Conservation (phyloP, 306 rosid genomes). For the Chamaecrista fasciculata region DNA sequence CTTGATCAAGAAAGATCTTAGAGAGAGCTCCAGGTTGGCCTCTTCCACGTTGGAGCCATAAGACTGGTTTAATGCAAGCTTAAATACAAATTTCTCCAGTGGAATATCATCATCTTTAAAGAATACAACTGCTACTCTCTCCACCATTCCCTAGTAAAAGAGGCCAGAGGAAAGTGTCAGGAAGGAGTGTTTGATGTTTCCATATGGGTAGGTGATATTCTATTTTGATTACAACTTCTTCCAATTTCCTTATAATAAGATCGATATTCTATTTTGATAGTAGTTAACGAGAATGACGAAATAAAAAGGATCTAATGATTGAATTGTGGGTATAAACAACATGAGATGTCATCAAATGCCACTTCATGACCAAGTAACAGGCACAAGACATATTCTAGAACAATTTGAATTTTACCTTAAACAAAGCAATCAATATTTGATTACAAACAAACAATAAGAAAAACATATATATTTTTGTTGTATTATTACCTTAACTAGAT, state of each 20-base stretch:
- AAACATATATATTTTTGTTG: not conserved
- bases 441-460: conserved; percentile 22
- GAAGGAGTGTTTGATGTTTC: too few species aligned
- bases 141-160: conserved; percentile 68
- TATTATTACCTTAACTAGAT: not conserved
- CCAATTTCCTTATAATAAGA: not conserved
- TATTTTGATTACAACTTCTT: not conserved
- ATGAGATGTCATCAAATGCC: not conserved
- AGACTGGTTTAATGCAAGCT: conserved; percentile 58
- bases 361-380: conserved; percentile 3
- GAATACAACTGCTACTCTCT: conserved; percentile 76
- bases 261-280: not conserved
- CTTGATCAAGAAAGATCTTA: conserved; percentile 77
- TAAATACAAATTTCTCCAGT: conserved; percentile 71
- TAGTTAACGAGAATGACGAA: not conserved
- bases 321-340: conserved; percentile 15
- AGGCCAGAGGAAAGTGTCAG: not conserved
- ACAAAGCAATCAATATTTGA: conserved; percentile 18
- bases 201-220: too few species aligned
- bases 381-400: not conserved
- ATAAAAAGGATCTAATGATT: not conserved
- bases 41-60: conserved; percentile 57
- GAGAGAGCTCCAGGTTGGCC: conserved; percentile 69
- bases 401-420: conserved; percentile 1
- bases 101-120: conserved; percentile 48